These are phyloP conservation scores for Ustilago curta DNA, from an alignment of 1,284 basidiomycete genomes.

Conservation along the genomic window DNA sequence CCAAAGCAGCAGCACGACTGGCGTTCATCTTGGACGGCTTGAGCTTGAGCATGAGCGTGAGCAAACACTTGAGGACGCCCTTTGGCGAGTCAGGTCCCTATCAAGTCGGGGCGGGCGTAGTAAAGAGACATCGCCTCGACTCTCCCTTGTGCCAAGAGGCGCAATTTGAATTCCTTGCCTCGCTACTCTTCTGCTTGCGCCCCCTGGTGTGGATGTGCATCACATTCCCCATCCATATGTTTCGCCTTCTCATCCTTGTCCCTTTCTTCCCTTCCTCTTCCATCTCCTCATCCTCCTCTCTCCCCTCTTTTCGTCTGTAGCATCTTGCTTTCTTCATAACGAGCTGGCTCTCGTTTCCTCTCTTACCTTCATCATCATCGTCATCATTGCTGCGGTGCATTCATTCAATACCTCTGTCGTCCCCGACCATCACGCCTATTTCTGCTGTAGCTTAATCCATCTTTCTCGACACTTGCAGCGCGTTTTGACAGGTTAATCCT, in stretches of 20 bases:
- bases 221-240: slow-evolving; percentile 28
- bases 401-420: too few species aligned
- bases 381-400: background rate
- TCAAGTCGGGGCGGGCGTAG: background rate
- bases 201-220: slow-evolving; percentile 11
- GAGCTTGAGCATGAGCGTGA: slow-evolving; percentile 1
- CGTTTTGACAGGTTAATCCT: slow-evolving; percentile 6
- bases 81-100: background rate
- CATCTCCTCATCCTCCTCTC: slow-evolving; percentile 15
- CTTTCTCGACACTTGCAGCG: background rate
- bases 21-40: background rate
- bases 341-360: slow-evolving; percentile 43
- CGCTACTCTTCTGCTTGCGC: background rate
- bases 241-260: slow-evolving; percentile 1
- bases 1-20: too few species aligned
- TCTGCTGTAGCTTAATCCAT: background rate
- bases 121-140: background rate
- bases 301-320: slow-evolving; percentile 19
- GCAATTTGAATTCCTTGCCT: slow-evolving; percentile 22
- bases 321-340: slow-evolving; percentile 17
- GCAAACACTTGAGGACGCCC: background rate
- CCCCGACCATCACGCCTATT: too few species aligned
- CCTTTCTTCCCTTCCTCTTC: slow-evolving; percentile 18
- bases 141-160: slow-evolving; percentile 20
- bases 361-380: slow-evolving; percentile 1